phyloP scores from a whole-genome alignment of 768 basidiomycete species.

The Mycena capillaripes region DNA sequence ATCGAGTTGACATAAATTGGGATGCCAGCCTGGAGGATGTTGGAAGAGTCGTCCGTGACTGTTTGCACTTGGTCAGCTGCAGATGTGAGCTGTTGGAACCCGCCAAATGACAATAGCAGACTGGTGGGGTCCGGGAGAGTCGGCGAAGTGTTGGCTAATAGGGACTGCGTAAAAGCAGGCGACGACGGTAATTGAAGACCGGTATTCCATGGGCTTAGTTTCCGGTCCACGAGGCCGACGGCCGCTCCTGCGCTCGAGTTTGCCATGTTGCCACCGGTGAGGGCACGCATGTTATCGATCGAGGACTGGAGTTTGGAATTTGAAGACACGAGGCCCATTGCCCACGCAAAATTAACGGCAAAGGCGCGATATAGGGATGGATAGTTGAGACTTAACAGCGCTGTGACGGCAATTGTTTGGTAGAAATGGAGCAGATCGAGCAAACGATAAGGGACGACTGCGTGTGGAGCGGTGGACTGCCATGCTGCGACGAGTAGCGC shows the following conservation, averaged over 20 bases:
- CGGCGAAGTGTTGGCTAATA: slow-evolving; percentile 24
- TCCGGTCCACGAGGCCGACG: slow-evolving; percentile 84
- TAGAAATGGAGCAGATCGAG: slow-evolving; percentile 87
- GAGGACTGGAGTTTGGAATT: slow-evolving; percentile 76
- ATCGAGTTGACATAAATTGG: slow-evolving; percentile 86
- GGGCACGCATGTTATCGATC: slow-evolving; percentile 86
- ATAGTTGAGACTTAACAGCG: slow-evolving; percentile 89
- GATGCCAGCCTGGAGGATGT: slow-evolving; percentile 83
- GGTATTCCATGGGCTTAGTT: slow-evolving; percentile 65
- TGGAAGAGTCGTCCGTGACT: slow-evolving; percentile 72
- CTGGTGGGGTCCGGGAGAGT: slow-evolving; percentile 19
- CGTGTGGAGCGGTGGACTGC: slow-evolving; percentile 68
- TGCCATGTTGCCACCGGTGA: slow-evolving; percentile 83
- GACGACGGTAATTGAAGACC: slow-evolving; percentile 8
- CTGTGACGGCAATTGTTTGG: slow-evolving; percentile 87
- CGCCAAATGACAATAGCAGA: slow-evolving; percentile 18
- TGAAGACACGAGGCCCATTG: slow-evolving; percentile 79
- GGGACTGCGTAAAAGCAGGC: slow-evolving; percentile 27
- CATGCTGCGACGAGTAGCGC: slow-evolving; percentile 74
- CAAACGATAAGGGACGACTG: slow-evolving; percentile 80
- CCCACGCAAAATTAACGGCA: slow-evolving; percentile 91
- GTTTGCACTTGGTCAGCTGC: slow-evolving; percentile 67
- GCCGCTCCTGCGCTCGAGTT: slow-evolving; percentile 72
- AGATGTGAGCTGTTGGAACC: slow-evolving; percentile 33
- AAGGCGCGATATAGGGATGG: slow-evolving; percentile 87